These are phyloP conservation scores for Xylariaceae sp. DNA, from an alignment of 2,329 filamentous ascomycete species.

Conservation along the genomic window DNA sequence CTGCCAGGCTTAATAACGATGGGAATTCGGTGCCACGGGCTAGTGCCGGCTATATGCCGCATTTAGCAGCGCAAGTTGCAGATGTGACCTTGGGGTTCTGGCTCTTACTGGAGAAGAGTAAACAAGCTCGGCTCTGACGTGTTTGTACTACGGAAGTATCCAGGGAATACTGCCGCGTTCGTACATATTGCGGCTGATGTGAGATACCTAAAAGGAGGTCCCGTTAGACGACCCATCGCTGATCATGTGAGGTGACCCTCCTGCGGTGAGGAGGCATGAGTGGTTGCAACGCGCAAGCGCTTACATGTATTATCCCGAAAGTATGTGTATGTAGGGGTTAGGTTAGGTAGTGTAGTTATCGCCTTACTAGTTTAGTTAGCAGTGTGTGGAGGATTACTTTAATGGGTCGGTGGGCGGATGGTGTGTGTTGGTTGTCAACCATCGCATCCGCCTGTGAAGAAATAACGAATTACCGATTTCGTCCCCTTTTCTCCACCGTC, in stretches of 20 bases:
- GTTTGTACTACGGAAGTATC: conserved; percentile 18
- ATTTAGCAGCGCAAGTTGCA: too few relatives aligned
- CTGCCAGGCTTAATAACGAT: too few relatives aligned
- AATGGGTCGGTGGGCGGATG: too few relatives aligned
- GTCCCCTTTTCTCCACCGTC: too few relatives aligned
- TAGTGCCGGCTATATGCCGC: too few relatives aligned
- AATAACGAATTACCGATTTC: too few relatives aligned
- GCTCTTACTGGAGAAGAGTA: too few relatives aligned
- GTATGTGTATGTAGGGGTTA: conserved; percentile 2
- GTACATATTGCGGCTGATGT: conserved; percentile 26
- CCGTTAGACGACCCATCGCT: conserved; percentile 17
- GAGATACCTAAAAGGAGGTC: conserved; percentile 24
- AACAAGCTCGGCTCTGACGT: conserved; percentile 7
- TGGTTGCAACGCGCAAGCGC: conserved; percentile 25
- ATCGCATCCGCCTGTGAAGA: too few relatives aligned
- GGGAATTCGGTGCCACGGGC: too few relatives aligned
- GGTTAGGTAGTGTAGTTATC: neutral
- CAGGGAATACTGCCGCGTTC: neutral
- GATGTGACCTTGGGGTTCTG: too few relatives aligned
- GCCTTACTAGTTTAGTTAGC: neutral
- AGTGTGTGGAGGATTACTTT: too few relatives aligned
- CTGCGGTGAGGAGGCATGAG: conserved; percentile 25
- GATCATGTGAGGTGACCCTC: neutral
- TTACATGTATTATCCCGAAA: conserved; percentile 24
- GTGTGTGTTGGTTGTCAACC: too few relatives aligned